Evolutionary conservation across 2,329 filamentous ascomycete species (phyloP).

Genomic region (Fusarium equiseti): DNA sequence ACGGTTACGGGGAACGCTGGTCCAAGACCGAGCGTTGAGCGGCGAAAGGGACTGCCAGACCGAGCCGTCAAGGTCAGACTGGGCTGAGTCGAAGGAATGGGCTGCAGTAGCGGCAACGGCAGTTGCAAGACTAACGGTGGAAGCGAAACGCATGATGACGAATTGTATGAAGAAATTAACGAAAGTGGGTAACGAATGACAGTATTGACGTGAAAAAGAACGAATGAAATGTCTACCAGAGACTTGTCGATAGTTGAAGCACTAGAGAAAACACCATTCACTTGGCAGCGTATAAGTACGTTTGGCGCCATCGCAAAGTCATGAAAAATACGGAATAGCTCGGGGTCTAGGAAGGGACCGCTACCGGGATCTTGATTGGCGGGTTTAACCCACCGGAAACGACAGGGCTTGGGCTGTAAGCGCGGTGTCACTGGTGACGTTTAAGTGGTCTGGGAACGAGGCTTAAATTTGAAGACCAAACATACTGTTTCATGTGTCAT

Average conservation of each 20-base stretch:
- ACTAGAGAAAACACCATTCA: no score
- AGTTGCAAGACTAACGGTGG: constrained; percentile 36
- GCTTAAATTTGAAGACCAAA: not conserved
- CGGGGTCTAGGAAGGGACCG: not conserved
- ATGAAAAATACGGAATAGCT: not conserved
- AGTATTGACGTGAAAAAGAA: constrained; percentile 6
- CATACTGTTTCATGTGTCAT: not conserved
- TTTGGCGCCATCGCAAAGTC: not conserved
- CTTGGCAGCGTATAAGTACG: not conserved
- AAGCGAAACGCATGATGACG: constrained; percentile 45
- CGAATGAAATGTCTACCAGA: constrained; percentile 27
- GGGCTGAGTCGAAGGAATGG: constrained; percentile 29
- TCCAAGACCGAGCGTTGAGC: constrained; percentile 29
- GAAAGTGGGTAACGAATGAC: constrained; percentile 7
- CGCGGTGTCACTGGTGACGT: not conserved
- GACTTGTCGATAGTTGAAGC: not conserved
- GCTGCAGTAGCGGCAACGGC: constrained; percentile 44
- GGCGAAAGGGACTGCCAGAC: constrained; percentile 45
- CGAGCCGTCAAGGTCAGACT: constrained; percentile 47
- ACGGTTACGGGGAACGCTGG: constrained; percentile 35
- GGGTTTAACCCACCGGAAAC: not conserved
- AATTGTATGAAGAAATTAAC: constrained; percentile 2
- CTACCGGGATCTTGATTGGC: not conserved
- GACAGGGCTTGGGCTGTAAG: not conserved
- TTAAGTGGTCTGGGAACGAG: not conserved